These are phyloP conservation scores for Larix sibirica DNA, from an alignment of 83 land plant species.

Conservation along the genomic window DNA sequence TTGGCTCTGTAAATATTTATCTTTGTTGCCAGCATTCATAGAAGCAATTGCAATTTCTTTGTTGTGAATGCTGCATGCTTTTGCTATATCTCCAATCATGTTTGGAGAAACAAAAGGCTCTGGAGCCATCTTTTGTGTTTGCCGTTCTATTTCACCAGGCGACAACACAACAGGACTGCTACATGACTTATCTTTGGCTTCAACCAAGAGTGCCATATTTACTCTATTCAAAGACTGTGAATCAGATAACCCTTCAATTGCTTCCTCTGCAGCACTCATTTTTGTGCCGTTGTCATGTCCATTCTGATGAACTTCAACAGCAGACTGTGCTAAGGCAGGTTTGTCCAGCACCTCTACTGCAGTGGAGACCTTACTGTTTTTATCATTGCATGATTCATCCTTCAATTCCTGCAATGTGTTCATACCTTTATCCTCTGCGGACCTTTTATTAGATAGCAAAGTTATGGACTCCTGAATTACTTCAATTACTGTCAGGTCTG, in stretches of 20 bases:
- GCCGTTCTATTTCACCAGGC: not conserved
- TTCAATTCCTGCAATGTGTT: not conserved
- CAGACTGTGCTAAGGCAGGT: not conserved
- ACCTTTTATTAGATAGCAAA: not conserved
- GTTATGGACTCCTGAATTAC: not conserved
- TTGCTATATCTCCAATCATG: not conserved
- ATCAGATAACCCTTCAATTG: not conserved
- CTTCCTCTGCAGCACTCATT: not conserved
- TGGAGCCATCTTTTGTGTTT: not conserved
- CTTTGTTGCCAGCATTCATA: not conserved
- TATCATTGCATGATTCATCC: not conserved
- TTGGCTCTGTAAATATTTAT: conserved; percentile 1
- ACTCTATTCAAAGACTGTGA: not conserved
- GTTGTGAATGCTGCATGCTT: not conserved
- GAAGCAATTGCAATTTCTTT: not conserved
- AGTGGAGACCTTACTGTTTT: not conserved
- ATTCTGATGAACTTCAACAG: conserved; percentile 1
- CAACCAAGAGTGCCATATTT: not conserved
- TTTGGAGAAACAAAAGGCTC: not conserved
- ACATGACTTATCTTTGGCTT: conserved; percentile 6
- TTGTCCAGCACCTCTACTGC: not conserved
- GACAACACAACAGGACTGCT: not conserved
- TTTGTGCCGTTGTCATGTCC: not conserved
- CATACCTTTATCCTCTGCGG: too few relatives aligned
- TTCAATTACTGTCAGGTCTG: not conserved